Evolutionary conservation across 345 rosid species (phyloP).

Genomic region (Populus davidiana): DNA sequence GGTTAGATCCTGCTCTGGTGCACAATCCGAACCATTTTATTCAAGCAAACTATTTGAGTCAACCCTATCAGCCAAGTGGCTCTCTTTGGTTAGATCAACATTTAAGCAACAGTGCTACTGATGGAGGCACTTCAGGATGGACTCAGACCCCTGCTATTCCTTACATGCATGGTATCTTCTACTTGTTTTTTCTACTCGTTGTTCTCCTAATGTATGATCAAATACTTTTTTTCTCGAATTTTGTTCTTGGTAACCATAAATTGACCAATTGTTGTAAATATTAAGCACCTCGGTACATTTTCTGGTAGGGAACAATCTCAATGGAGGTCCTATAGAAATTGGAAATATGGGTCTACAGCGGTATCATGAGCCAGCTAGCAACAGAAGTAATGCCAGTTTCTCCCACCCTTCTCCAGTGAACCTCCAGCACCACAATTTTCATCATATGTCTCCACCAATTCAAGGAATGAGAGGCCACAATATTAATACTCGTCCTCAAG

Average conservation of each 20-base stretch:
- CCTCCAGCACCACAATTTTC: slow-evolving; percentile 37
- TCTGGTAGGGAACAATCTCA: slow-evolving; percentile 40
- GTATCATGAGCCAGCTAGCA: slow-evolving; percentile 44
- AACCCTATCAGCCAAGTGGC: slow-evolving; percentile 46
- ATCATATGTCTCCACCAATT: slow-evolving; percentile 42
- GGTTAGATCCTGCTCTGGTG: slow-evolving; percentile 51
- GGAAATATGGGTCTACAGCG: slow-evolving; percentile 40
- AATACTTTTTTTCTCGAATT: background rate
- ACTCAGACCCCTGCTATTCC: slow-evolving; percentile 48
- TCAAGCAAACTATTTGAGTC: slow-evolving; percentile 56
- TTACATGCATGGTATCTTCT: slow-evolving; percentile 58
- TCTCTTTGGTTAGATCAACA: slow-evolving; percentile 50
- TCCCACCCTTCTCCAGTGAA: slow-evolving; percentile 39
- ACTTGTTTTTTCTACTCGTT: background rate
- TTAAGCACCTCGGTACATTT: background rate
- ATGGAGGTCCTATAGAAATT: slow-evolving; percentile 44
- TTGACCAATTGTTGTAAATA: background rate
- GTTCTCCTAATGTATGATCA: background rate
- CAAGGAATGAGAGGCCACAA: slow-evolving; percentile 62
- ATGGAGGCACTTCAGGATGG: slow-evolving; percentile 57
- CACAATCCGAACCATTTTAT: slow-evolving; percentile 44
- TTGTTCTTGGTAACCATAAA: background rate
- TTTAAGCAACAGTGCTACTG: slow-evolving; percentile 31
- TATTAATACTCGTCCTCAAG: slow-evolving; percentile 48
- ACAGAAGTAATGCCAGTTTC: slow-evolving; percentile 43